Evolutionary conservation across 257 asterid genomes (phyloP).

Genomic region (Nicotiana otophora): DNA sequence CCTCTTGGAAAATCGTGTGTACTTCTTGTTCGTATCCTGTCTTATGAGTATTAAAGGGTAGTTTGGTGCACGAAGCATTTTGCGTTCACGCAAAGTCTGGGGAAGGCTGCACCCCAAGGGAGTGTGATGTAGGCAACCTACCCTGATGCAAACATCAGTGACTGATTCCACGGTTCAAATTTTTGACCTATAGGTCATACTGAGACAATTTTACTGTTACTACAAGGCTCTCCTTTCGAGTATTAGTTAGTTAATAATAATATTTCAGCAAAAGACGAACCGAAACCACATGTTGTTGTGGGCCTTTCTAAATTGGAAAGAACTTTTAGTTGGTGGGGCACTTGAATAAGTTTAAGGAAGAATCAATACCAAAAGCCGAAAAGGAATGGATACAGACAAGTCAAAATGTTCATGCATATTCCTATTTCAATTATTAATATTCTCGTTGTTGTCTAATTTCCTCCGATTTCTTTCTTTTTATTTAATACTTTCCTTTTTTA

Average conservation of each 20-base stretch:
- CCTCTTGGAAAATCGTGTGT: no score
- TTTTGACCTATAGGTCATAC: no score
- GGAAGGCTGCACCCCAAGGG: no score
- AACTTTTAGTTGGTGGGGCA: not conserved
- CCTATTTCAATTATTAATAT: not conserved
- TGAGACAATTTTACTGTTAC: no score
- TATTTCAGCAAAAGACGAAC: not conserved
- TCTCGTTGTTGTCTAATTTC: not conserved
- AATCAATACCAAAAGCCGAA: not conserved
- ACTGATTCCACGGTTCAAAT: no score
- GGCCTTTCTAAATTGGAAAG: not conserved
- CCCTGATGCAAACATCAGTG: no score
- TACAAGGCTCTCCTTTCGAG: no score
- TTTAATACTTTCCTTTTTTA: not conserved
- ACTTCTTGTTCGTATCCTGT: no score
- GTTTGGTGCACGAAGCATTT: fast-evolving
- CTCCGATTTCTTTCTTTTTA: not conserved
- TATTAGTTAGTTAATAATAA: no score
- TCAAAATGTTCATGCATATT: not conserved
- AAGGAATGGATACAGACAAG: not conserved
- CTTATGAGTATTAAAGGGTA: no score
- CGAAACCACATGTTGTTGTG: not conserved
- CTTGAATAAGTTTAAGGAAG: not conserved
- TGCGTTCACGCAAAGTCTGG: fast-evolving
- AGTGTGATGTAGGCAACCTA: no score